These are phyloP conservation scores for Ophiosphaerella korrae DNA, from an alignment of 2,329 filamentous ascomycete genomes.

Conservation along the genomic window DNA sequence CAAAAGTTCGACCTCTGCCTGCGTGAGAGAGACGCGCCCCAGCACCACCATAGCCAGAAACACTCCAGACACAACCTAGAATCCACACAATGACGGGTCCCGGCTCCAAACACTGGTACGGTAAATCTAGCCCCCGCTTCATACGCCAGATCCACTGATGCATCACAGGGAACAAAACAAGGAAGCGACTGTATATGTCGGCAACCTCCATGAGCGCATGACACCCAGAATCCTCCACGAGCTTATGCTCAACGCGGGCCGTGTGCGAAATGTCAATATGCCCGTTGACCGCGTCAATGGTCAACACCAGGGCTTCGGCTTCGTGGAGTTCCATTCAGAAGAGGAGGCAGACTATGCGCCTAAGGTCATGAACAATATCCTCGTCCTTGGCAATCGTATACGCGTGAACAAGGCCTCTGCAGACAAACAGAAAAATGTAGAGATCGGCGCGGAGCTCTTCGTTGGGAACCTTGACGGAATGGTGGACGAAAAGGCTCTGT, in stretches of 20 bases:
- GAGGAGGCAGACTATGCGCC: conserved; percentile 96
- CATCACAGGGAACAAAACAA: conserved; percentile 77
- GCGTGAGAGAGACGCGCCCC: background rate
- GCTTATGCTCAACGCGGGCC: conserved; percentile 96
- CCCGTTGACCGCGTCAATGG: conserved; percentile 98
- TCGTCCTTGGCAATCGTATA: conserved; percentile 90
- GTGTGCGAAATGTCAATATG: conserved; percentile 96
- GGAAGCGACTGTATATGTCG: conserved; percentile 96
- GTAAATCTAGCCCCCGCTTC: background rate
- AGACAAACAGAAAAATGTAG: conserved; percentile 90
- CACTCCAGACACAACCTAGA: background rate
- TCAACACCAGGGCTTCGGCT: conserved; percentile 96
- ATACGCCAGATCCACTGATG: conserved; percentile 18
- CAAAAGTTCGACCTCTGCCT: conserved; percentile 24
- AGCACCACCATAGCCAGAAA: conserved; percentile 6
- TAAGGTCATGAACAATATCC: conserved; percentile 94
- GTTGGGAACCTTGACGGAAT: conserved; percentile 92
- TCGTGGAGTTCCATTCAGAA: conserved; percentile 96
- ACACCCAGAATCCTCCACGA: conserved; percentile 92
- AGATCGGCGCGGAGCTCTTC: conserved; percentile 96
- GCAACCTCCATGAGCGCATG: conserved; percentile 96
- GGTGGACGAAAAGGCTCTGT: conserved; percentile 94
- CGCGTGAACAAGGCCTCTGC: conserved; percentile 94
- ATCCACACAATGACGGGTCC: conserved; percentile 60
- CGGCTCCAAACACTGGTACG: conserved; percentile 76